Percentiles rank a stretch among this genome's conserved stretches.
Evolutionary conservation across 306 rosid species (phyloP).

Genomic region (Spatholobus suberectus): DNA sequence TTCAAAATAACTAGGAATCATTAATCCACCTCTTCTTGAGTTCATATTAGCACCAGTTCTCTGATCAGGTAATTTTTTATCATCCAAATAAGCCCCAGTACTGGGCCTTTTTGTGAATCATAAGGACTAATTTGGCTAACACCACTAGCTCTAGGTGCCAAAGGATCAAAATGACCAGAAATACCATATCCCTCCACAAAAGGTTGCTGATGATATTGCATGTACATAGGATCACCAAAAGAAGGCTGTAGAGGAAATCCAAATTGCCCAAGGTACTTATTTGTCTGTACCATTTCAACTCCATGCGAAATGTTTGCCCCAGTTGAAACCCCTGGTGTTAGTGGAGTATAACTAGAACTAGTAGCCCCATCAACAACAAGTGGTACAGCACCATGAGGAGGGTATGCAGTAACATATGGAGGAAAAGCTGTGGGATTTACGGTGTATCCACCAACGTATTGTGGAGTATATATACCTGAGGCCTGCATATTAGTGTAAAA

Average conservation of each 20-base stretch:
- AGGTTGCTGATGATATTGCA: conserved; percentile 59
- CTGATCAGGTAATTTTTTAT: conserved; percentile 48
- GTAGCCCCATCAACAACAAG: conserved; percentile 55
- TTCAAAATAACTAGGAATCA: conserved; percentile 55
- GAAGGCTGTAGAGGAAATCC: conserved; percentile 52
- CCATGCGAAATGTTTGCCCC: conserved; percentile 51
- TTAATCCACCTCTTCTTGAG: conserved; percentile 57
- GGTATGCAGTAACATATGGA: conserved; percentile 50
- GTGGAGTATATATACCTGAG: conserved; percentile 49
- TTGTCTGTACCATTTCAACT: conserved; percentile 51
- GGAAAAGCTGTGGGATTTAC: conserved; percentile 48
- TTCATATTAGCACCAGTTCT: conserved; percentile 44
- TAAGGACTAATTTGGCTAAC: conserved; percentile 41
- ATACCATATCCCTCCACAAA: conserved; percentile 53
- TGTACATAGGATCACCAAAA: conserved; percentile 53
- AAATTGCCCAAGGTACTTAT: conserved; percentile 52
- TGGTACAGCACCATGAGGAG: conserved; percentile 56
- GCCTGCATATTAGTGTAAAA: conserved; percentile 48
- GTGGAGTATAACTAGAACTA: conserved; percentile 48
- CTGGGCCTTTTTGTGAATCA: conserved; percentile 46
- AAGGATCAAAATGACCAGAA: conserved; percentile 49
- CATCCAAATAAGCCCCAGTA: conserved; percentile 46
- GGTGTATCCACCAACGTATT: conserved; percentile 53
- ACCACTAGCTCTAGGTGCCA: conserved; percentile 49
- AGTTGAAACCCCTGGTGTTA: conserved; percentile 50